These are phyloP conservation scores for Tolypocladium capitatum DNA, from an alignment of 2,329 filamentous ascomycete genomes.

Conservation along the genomic window DNA sequence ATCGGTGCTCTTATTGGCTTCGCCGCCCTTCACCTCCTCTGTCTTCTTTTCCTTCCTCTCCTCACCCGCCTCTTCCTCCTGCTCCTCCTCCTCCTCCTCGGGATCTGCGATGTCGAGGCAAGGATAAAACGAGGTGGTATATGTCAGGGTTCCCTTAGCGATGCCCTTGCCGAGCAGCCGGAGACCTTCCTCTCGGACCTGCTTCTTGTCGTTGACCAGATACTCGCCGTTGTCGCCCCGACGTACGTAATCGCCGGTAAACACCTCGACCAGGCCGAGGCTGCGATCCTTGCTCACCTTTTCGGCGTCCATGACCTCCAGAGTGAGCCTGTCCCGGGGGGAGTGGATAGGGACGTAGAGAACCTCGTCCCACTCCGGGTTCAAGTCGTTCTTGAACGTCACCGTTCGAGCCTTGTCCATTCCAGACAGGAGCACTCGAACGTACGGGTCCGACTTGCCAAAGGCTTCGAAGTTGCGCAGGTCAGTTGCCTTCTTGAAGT, in stretches of 20 bases:
- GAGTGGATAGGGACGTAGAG: slow-evolving; percentile 88
- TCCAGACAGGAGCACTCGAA: slow-evolving; percentile 75
- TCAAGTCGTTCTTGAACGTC: slow-evolving; percentile 89
- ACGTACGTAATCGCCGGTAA: slow-evolving; percentile 63
- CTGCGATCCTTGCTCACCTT: slow-evolving; percentile 82
- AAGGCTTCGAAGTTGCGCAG: slow-evolving; percentile 88
- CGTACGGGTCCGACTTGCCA: slow-evolving; percentile 95
- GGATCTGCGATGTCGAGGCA: slow-evolving; percentile 79
- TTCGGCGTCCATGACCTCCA: slow-evolving; percentile 97
- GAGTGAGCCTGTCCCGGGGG: slow-evolving; percentile 63
- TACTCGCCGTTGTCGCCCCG: slow-evolving; percentile 75
- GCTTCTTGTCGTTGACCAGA: slow-evolving; percentile 63
- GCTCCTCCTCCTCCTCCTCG: slow-evolving; percentile 69
- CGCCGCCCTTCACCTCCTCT: slow-evolving; percentile 1
- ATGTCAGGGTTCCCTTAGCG: slow-evolving; percentile 68
- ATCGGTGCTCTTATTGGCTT: slow-evolving; percentile 2
- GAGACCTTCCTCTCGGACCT: slow-evolving; percentile 51
- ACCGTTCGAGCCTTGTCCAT: slow-evolving; percentile 86
- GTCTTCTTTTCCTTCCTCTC: slow-evolving; percentile 4
- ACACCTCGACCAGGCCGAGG: slow-evolving; percentile 67
- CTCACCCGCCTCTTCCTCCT: slow-evolving; percentile 30
- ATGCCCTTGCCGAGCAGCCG: slow-evolving; percentile 59
- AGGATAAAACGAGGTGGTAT: slow-evolving; percentile 81
- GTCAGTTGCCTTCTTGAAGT: slow-evolving; percentile 72
- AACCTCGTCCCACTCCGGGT: slow-evolving; percentile 92